These are phyloP conservation scores for Candida koratica DNA, from an alignment of 805 yeast species.

Conservation along the genomic window DNA sequence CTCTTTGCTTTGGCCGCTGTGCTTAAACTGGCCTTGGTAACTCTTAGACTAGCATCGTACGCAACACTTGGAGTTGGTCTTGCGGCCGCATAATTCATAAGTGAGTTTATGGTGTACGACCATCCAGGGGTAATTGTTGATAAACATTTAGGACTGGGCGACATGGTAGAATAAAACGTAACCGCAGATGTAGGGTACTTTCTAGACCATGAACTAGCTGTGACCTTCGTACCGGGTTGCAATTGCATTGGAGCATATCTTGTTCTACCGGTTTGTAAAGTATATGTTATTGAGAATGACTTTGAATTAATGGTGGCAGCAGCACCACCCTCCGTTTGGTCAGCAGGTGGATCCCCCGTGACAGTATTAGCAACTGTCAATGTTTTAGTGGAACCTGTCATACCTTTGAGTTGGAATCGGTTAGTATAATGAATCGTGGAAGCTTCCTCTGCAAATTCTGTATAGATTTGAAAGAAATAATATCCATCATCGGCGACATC, in stretches of 20 bases:
- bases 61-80: slow-evolving; percentile 65
- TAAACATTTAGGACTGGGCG: slow-evolving; percentile 38
- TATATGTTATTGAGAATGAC: slow-evolving; percentile 68
- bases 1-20: slow-evolving; percentile 34
- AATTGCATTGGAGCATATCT: slow-evolving; percentile 91
- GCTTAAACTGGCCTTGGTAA: slow-evolving; percentile 36
- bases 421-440: slow-evolving; percentile 62
- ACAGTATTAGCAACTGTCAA: slow-evolving; percentile 26
- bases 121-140: slow-evolving; percentile 87
- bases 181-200: slow-evolving; percentile 66
- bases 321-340: slow-evolving; percentile 21
- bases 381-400: slow-evolving; percentile 68
- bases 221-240: slow-evolving; percentile 72
- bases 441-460: slow-evolving; percentile 36
- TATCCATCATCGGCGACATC: slow-evolving; percentile 56
- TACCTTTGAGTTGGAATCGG: slow-evolving; percentile 61
- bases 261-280: slow-evolving; percentile 70
- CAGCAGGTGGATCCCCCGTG: slow-evolving; percentile 41
- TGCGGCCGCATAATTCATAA: slow-evolving; percentile 64
- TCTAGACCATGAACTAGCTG: slow-evolving; percentile 63
- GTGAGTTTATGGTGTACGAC: slow-evolving; percentile 63
- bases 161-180: slow-evolving; percentile 46
- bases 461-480: slow-evolving; percentile 68
- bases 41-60: slow-evolving; percentile 58
- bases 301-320: slow-evolving; percentile 26